Conservation (phyloP, 345 rosid species). For the Eucalyptus marginata region DNA sequence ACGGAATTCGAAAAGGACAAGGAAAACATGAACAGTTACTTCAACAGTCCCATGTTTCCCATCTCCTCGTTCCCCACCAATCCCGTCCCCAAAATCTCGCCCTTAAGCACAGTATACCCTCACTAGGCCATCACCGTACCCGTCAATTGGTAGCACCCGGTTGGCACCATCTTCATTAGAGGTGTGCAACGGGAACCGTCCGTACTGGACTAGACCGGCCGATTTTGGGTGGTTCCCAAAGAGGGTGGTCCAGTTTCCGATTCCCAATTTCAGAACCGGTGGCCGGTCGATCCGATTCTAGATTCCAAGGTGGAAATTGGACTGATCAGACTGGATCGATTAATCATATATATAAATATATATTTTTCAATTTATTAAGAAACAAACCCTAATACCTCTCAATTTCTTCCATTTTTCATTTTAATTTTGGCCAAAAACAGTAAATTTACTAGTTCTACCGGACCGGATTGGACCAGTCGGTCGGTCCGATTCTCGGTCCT, state of each 20-base stretch:
- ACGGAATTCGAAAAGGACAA: slow-evolving; percentile 14
- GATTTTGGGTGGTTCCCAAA: no score
- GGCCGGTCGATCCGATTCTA: accelerated
- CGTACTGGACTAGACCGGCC: accelerated
- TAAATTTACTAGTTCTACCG: no score
- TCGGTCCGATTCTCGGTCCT: no score
- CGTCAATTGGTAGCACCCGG: slow-evolving; percentile 5
- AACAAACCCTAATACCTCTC: no score
- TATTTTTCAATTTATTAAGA: no score
- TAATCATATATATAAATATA: no score
- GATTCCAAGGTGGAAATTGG: no score
- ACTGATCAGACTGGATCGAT: accelerated
- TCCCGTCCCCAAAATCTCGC: slow-evolving; percentile 14
- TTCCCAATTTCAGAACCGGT: no score
- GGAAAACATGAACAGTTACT: neutral
- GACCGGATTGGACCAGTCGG: accelerated
- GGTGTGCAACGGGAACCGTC: no score
- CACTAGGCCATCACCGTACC: slow-evolving; percentile 8
- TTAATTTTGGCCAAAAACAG: no score
- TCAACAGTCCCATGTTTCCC: slow-evolving; percentile 18
- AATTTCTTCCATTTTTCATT: no score
- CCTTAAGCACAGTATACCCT: slow-evolving; percentile 15
- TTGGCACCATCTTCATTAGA: neutral
- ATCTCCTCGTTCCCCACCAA: neutral
- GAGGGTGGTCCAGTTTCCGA: accelerated